Conservation (phyloP, 2,329 filamentous ascomycete genomes). For the Eurotiales sp. region DNA sequence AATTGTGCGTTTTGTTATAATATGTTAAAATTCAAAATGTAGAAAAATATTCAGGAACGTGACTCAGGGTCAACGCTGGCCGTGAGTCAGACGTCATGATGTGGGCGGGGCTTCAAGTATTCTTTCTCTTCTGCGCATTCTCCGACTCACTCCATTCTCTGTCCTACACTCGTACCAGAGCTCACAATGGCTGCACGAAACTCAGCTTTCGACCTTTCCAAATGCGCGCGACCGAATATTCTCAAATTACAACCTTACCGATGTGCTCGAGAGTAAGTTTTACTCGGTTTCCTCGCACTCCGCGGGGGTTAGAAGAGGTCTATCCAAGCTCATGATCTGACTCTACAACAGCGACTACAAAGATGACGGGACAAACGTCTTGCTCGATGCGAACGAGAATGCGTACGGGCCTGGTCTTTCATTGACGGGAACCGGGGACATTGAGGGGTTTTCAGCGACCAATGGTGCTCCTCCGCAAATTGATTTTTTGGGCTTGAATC, state of each 20-base stretch:
- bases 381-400: slow-evolving; percentile 98
- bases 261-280: slow-evolving; percentile 72
- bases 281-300: slow-evolving; percentile 15
- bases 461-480: slow-evolving; percentile 53
- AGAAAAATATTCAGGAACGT: neutral
- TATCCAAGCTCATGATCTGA: too few species aligned
- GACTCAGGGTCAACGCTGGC: neutral
- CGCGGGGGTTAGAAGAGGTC: too few species aligned
- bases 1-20: neutral
- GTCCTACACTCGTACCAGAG: neutral
- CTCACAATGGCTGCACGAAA: slow-evolving; percentile 33
- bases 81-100: slow-evolving; percentile 6
- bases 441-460: slow-evolving; percentile 41
- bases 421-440: slow-evolving; percentile 46
- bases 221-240: slow-evolving; percentile 73
- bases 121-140: neutral
- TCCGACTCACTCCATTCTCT: neutral
- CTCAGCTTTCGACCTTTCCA: slow-evolving; percentile 67
- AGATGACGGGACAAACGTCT: slow-evolving; percentile 91
- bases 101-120: neutral
- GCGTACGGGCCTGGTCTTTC: slow-evolving; percentile 81
- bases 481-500: slow-evolving; percentile 78
- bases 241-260: slow-evolving; percentile 73
- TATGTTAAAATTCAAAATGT: neutral
- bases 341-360: slow-evolving; percentile 80